Evolutionary conservation across 352 stramenopile genomes (phyloP), one percentile per base, ranked within the genome.

Genomic region (Globisporangium emineosum): DNA sequence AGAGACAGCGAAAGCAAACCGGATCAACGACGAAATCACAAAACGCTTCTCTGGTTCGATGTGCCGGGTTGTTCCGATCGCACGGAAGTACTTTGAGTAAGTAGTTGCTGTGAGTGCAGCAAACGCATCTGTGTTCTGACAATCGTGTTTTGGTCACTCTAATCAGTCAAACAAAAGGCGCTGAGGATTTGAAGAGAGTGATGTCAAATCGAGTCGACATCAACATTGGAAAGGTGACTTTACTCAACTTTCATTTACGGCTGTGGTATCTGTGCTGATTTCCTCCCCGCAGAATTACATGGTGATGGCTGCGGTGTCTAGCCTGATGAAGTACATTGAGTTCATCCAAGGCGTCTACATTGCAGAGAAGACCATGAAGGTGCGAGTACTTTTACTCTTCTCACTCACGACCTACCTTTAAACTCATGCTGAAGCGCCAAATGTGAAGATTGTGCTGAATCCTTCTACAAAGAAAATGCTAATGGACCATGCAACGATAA

Each of bases 321-420:
- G 86, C 60, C 64, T 93, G 55, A 87, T 94, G 77, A 83, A 90
- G 66, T 96, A 96, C 69, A 73, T 94, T 33, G 88, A 96, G 65
- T 91, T 85, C 55, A 91, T 93, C 37, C 87, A 96, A 75, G 87
- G 87, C 10, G 79, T 96, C 6, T 89, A 87, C 62, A 86, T 96
- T n/a, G 88, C 84, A 12, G 71, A 85, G 45, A 91, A 86, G 32
- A 91, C 86, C 4, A 83, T 94, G 58, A 91, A 91, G 82, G 84
- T 89, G n/a, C 49, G 42, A 50, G 17, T 53, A 6, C 60, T 45
- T 23, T 13, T 13, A 30, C 23, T 12, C 3, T 66, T n/a, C n/a
- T 45, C 15, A 2, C 8, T 13, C 4, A 12, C 40, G 3, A 19
- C 8, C n/a, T 17, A 51, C 12, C 8, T 21, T 1, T 12, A 37